Base-by-base conservation (phyloP, 148 eudicot genomes). In the Pharnaceum exiguum region DNA sequence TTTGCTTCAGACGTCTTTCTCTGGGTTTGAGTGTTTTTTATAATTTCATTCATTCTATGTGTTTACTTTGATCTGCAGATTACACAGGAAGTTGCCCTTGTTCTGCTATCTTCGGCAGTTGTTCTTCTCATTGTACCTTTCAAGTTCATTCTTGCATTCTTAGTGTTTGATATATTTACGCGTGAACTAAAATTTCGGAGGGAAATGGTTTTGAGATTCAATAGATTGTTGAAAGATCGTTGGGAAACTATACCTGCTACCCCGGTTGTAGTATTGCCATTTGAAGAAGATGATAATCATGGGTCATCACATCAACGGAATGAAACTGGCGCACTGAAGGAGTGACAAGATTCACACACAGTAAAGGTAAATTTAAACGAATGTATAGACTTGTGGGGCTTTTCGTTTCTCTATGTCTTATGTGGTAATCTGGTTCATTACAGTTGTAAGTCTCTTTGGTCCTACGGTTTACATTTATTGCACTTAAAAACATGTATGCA, bases 231-330 rank as follows among this genome's bases (percentile, higher is more conserved):
- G 46, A 90, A 86, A 75, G 95, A 86, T 70, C 86, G 97, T 2
- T 90, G 97, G 97, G 80, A 86, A 58, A 73, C 85, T 29, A 82
- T 90, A 55, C 97, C 95, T 46, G 95, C 95, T 49, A 67, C 86
- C 37, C 86, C 95, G 6, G 95, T 90, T 46, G 73, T 77, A 12
- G 86, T 86, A 62, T 65, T 86, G 46, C 97, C 97, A 12, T 84
- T 58, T 37, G 83, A 81, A 66, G 75, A 69, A 45, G 81, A 75
- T 19, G 62, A 74, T 12, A 71, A 80, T n/a, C n/a, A n/a, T 13
- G 30, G 63, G 9, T 54, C 73, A 50, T 13, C 38, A 33, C 67
- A 60, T 33, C 67, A 62, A 61, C 55, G 36, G 15, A 70, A 62
- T 64, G 72, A 64, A 54, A 43, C 56, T 8, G 25, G 49, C 1